Percentiles rank a stretch among this genome's conserved stretches.
Evolutionary conservation across 2,329 filamentous ascomycete genomes (phyloP).

Genomic region (Pseudogymnoascus sp.): DNA sequence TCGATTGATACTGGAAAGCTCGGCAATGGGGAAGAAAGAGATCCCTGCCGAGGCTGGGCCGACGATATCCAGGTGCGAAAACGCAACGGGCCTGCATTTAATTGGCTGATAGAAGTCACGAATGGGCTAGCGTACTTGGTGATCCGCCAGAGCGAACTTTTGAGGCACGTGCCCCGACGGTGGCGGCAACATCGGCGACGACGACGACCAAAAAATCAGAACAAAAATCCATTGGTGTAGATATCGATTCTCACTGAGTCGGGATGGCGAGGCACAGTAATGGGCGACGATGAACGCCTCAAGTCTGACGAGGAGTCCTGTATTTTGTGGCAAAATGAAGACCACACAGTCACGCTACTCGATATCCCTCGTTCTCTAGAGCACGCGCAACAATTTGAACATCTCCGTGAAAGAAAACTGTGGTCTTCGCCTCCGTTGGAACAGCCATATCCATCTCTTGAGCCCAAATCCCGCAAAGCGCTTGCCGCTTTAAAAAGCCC

Average conservation of each 20-base stretch:
- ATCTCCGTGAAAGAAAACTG: conserved; percentile 11
- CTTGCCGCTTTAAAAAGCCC: conserved; percentile 12
- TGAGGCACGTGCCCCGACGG: neutral
- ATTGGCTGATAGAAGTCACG: too few species aligned
- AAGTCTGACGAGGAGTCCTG: conserved; percentile 13
- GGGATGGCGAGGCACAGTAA: neutral
- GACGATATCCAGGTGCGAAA: too few species aligned
- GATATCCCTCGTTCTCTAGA: conserved; percentile 66
- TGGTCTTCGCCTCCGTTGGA: conserved; percentile 34
- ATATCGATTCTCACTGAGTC: too few species aligned
- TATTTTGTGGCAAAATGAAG: conserved; percentile 47
- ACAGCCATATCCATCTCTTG: conserved; percentile 42
- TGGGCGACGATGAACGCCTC: conserved; percentile 11
- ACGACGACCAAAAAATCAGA: neutral
- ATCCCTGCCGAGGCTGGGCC: too few species aligned
- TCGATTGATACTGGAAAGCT: neutral
- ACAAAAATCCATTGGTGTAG: neutral
- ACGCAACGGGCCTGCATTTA: too few species aligned
- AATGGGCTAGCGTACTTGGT: too few species aligned
- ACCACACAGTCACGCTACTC: conserved; percentile 47
- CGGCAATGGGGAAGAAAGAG: neutral
- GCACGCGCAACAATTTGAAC: conserved; percentile 45
- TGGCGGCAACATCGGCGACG: neutral
- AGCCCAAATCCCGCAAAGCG: conserved; percentile 39
- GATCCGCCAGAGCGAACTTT: neutral